A percentile compares a stretch with the other conserved stretches of the same genome.
Evolutionary conservation across 768 basidiomycete genomes (phyloP).

Genomic region (Hortiboletus flavorubellus): DNA sequence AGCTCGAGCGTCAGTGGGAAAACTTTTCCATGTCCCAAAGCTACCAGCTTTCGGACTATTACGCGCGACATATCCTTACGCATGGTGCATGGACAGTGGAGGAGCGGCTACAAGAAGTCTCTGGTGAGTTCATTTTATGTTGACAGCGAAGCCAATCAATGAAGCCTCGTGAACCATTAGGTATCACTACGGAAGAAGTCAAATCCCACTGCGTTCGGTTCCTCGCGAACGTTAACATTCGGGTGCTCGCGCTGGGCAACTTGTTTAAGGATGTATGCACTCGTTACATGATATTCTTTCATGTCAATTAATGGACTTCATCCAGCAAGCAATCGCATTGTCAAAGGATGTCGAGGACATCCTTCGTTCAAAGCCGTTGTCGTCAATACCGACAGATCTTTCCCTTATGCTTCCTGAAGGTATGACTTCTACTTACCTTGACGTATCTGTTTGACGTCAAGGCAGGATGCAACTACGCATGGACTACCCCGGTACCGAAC

Average conservation of each 20-base stretch:
- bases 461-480: slow-evolving; percentile 68
- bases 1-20: slow-evolving; percentile 76
- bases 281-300: background rate
- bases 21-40: slow-evolving; percentile 89
- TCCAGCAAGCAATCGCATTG: slow-evolving; percentile 73
- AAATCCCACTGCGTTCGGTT: slow-evolving; percentile 56
- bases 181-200: slow-evolving; percentile 68
- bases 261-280: slow-evolving; percentile 70
- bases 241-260: slow-evolving; percentile 81
- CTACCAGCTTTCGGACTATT: slow-evolving; percentile 76
- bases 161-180: slow-evolving; percentile 37
- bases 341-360: slow-evolving; percentile 69
- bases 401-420: slow-evolving; percentile 70
- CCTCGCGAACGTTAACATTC: slow-evolving; percentile 62
- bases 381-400: slow-evolving; percentile 35
- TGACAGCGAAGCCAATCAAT: background rate
- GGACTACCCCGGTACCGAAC: slow-evolving; percentile 69
- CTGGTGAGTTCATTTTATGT: slow-evolving; percentile 46
- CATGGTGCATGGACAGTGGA: slow-evolving; percentile 72
- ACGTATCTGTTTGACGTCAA: slow-evolving; percentile 10
- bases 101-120: slow-evolving; percentile 74
- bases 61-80: slow-evolving; percentile 64
- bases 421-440: slow-evolving; percentile 27
- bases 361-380: slow-evolving; percentile 51
- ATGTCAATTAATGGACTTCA: background rate